Evolutionary conservation across 371 early-diverging fungal species (phyloP).

Genomic region (Mucor plumbeus): DNA sequence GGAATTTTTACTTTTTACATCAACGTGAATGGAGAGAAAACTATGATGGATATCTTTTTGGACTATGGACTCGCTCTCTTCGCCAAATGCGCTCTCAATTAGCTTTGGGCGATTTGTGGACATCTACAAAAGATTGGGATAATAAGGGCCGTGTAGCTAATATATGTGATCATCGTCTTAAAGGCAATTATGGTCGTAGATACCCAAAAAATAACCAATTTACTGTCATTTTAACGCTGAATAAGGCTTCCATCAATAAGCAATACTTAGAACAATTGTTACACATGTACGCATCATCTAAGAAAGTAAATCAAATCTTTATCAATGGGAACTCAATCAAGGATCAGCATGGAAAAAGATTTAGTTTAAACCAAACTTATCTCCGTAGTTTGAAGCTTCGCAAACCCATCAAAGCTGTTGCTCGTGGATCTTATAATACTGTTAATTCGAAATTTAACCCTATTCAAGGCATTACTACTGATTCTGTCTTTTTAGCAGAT

Average conservation of each 20-base stretch:
- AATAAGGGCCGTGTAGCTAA: constrained; percentile 18
- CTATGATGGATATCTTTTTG: constrained; percentile 38
- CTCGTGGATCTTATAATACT: constrained; percentile 6
- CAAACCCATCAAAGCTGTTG: constrained; percentile 15
- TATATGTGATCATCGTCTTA: constrained; percentile 22
- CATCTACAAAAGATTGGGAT: background rate
- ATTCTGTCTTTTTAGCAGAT: constrained; percentile 32
- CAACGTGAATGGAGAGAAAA: constrained; percentile 44
- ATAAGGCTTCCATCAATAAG: background rate
- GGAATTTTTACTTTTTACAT: constrained; percentile 40
- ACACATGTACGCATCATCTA: constrained; percentile 11
- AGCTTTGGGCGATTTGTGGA: constrained; percentile 11
- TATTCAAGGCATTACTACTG: constrained; percentile 28
- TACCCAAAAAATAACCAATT: constrained; percentile 23
- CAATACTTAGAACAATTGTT: constrained; percentile 15
- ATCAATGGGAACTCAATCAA: constrained; percentile 11
- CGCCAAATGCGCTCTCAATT: constrained; percentile 19
- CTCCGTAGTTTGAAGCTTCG: constrained; percentile 9
- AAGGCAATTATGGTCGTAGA: constrained; percentile 14
- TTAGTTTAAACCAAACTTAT: constrained; percentile 7
- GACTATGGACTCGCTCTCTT: constrained; percentile 29
- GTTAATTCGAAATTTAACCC: constrained; percentile 40
- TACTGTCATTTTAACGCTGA: constrained; percentile 21
- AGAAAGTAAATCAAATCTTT: constrained; percentile 21
- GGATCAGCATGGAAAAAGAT: constrained; percentile 1